Conservation (phyloP, 2,329 filamentous ascomycete genomes). For the Ophidiomyces ophidiicola region DNA sequence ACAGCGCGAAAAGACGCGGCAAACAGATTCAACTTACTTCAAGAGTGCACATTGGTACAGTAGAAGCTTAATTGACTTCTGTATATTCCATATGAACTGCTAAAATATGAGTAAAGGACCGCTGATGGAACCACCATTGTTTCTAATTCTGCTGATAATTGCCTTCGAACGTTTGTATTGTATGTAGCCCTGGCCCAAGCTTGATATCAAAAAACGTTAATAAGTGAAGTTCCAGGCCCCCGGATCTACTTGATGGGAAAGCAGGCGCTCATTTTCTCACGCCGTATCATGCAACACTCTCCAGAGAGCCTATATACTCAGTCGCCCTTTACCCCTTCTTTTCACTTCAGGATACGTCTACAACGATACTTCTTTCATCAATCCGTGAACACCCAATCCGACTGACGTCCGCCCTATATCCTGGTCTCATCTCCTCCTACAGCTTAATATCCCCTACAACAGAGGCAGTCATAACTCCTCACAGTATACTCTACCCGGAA, state of each 20-base stretch:
- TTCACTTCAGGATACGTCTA: conserved; percentile 39
- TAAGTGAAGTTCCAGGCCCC: conserved; percentile 26
- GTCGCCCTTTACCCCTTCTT: conserved; percentile 45
- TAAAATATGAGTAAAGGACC: conserved; percentile 27
- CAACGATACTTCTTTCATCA: conserved; percentile 41
- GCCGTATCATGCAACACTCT: conserved; percentile 37
- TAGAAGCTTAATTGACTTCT: not conserved
- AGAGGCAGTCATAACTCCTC: conserved; percentile 44
- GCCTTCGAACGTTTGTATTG: conserved; percentile 44
- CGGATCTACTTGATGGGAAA: conserved; percentile 36
- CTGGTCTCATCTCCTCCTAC: conserved; percentile 40
- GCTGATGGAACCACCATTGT: conserved; percentile 48
- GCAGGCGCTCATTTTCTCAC: conserved; percentile 28
- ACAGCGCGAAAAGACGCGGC: not conserved
- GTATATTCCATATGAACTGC: not conserved
- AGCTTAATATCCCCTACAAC: conserved; percentile 43
- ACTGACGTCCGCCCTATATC: conserved; percentile 43
- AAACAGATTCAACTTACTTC: conserved; percentile 27
- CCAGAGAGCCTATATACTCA: conserved; percentile 41
- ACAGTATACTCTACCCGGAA: conserved; percentile 43
- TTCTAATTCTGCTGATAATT: conserved; percentile 41
- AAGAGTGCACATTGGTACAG: conserved; percentile 37
- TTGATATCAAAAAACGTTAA: not conserved
- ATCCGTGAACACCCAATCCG: conserved; percentile 44
- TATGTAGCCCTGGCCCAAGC: conserved; percentile 21